Percentiles rank a stretch among this genome's conserved stretches.
Evolutionary conservation across 2,329 filamentous ascomycete genomes (phyloP).

Genomic region (Colletotrichum noveboracense): DNA sequence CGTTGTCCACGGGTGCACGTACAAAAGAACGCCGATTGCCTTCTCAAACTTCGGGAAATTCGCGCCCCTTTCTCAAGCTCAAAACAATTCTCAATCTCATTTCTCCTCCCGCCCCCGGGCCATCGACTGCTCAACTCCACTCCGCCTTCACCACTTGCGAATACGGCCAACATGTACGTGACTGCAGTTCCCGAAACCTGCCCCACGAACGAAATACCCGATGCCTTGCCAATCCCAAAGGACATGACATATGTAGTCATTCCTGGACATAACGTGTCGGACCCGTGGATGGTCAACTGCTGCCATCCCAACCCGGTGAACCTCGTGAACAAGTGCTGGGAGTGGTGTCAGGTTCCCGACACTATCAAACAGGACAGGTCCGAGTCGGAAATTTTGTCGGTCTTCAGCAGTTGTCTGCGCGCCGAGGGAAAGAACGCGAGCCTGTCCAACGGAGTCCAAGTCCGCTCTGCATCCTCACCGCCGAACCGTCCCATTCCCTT

Average conservation of each 20-base stretch:
- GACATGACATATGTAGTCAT: background rate
- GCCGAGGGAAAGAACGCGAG: background rate
- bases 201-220: background rate
- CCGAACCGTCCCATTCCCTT: background rate
- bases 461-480: background rate
- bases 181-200: background rate
- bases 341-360: background rate
- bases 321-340: background rate
- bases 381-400: background rate
- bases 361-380: accelerated
- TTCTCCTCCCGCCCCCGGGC: background rate
- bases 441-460: background rate
- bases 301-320: background rate
- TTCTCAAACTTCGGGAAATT: accelerated
- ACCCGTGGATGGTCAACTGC: background rate
- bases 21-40: background rate
- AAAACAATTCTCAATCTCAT: background rate
- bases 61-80: background rate
- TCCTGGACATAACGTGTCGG: background rate
- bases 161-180: background rate
- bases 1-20: background rate
- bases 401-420: background rate
- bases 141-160: background rate
- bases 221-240: background rate
- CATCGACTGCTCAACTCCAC: background rate